Conservation (phyloP, 306 rosid genomes). For the Begonia loranthoides region DNA sequence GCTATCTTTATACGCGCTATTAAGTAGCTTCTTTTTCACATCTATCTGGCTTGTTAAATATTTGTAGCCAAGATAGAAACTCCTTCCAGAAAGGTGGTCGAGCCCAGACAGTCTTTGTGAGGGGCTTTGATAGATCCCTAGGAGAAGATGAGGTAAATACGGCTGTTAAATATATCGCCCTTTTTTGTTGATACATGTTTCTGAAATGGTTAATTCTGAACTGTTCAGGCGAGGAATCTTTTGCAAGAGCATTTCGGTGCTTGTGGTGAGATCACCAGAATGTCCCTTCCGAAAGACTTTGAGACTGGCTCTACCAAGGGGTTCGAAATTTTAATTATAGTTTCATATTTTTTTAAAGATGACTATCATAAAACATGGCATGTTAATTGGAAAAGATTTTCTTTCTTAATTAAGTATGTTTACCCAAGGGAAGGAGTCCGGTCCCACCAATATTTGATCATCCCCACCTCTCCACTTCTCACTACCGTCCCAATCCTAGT, state of each 20-base stretch:
- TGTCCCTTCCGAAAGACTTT: slow-evolving; percentile 57
- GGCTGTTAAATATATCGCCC: background rate
- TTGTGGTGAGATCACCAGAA: slow-evolving; percentile 60
- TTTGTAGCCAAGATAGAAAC: slow-evolving; percentile 25
- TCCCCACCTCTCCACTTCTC: too few relatives aligned
- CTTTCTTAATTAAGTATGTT: too few relatives aligned
- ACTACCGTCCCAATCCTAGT: too few relatives aligned
- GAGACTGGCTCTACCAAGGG: slow-evolving; percentile 53
- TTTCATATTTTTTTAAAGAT: background rate
- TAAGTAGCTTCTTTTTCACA: background rate
- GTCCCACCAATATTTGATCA: too few relatives aligned
- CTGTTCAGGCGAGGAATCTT: slow-evolving; percentile 31
- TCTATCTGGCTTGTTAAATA: background rate
- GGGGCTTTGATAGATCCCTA: slow-evolving; percentile 51
- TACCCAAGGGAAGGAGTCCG: too few relatives aligned
- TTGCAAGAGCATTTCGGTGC: slow-evolving; percentile 38
- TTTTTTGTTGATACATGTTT: background rate
- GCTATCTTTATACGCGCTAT: too few relatives aligned
- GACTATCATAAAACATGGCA: too few relatives aligned
- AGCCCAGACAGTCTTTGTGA: slow-evolving; percentile 36
- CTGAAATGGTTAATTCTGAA: background rate
- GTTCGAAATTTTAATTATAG: slow-evolving; percentile 15
- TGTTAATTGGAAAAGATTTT: too few relatives aligned
- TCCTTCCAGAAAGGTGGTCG: slow-evolving; percentile 48
- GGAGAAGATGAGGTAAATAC: slow-evolving; percentile 58